Percentiles rank a stretch among this genome's conserved stretches.
These are phyloP conservation scores for Pseudohalonectria lignicola DNA, from an alignment of 2,329 filamentous ascomycete genomes.

Conservation along the genomic window DNA sequence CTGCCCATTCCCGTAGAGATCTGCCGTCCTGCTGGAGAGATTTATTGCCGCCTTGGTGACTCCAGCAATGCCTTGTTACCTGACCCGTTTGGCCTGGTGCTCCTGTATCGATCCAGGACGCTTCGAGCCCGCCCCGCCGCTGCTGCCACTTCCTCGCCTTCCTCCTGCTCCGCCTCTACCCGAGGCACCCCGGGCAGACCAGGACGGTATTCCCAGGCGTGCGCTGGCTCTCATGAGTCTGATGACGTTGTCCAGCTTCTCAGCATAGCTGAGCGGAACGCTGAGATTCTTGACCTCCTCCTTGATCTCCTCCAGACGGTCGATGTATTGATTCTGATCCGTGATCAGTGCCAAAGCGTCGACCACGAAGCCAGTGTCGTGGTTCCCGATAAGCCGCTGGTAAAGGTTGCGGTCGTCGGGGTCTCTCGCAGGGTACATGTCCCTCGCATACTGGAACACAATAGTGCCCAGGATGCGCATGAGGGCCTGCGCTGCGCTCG, in stretches of 20 bases:
- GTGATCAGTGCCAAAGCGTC: constrained; percentile 30
- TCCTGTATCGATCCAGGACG: neutral
- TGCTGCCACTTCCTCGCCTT: neutral
- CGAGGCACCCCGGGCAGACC: neutral
- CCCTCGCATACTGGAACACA: constrained; percentile 24
- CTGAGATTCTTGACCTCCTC: neutral
- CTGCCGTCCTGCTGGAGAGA: too few species aligned
- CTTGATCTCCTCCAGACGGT: constrained; percentile 21
- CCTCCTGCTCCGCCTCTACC: neutral
- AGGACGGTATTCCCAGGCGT: neutral
- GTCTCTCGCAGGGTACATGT: constrained; percentile 18
- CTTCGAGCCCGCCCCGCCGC: neutral
- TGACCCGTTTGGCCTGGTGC: neutral
- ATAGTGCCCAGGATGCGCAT: constrained; percentile 35
- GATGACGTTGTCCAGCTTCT: neutral
- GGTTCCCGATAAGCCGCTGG: constrained; percentile 31
- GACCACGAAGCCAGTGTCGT: constrained; percentile 30
- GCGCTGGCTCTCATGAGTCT: neutral
- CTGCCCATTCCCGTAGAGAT: too few species aligned
- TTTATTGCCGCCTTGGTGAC: too few species aligned
- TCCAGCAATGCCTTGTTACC: too few species aligned
- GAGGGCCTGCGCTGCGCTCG: constrained; percentile 34
- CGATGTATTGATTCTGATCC: constrained; percentile 30
- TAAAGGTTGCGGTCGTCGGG: constrained; percentile 35
- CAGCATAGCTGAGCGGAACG: neutral